These are phyloP conservation scores for Pontederia crassipes DNA, from an alignment of 176 grass and related monocot genomes.

Conservation along the genomic window DNA sequence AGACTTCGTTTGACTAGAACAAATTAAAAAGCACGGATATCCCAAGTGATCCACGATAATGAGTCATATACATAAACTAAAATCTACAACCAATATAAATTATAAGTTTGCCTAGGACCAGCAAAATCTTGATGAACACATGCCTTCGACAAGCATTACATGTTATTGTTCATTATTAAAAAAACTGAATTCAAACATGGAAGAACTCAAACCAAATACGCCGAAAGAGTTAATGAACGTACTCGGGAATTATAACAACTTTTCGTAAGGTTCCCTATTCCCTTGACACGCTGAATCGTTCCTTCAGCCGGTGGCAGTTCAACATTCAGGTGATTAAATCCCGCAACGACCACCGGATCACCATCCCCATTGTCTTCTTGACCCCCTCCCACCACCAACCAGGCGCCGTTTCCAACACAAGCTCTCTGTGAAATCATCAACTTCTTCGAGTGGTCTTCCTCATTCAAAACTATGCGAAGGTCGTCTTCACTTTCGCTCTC, in stretches of 20 bases:
- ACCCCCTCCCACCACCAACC: neutral
- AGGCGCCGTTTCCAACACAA: slow-evolving; percentile 6
- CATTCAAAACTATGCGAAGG: slow-evolving; percentile 64
- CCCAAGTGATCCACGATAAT: no score
- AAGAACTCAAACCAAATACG: neutral
- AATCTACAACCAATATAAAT: neutral
- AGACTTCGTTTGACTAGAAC: no score
- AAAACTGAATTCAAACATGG: neutral
- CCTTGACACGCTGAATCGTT: neutral
- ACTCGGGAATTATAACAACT: neutral
- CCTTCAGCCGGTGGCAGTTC: slow-evolving; percentile 1
- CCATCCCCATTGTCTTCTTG: slow-evolving; percentile 23
- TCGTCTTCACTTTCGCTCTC: slow-evolving; percentile 79
- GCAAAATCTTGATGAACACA: no score
- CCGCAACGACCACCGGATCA: neutral
- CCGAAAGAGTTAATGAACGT: neutral
- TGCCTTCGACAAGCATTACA: neutral
- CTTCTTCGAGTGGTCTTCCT: slow-evolving; percentile 21
- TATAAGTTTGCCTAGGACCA: neutral
- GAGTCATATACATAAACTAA: neutral
- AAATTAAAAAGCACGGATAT: no score
- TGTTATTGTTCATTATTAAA: no score
- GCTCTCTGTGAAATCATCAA: slow-evolving; percentile 11
- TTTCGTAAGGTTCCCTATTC: neutral
- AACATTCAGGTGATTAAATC: neutral